These are phyloP conservation scores for Lactarius vividus DNA, from an alignment of 768 basidiomycete species.

Conservation along the genomic window DNA sequence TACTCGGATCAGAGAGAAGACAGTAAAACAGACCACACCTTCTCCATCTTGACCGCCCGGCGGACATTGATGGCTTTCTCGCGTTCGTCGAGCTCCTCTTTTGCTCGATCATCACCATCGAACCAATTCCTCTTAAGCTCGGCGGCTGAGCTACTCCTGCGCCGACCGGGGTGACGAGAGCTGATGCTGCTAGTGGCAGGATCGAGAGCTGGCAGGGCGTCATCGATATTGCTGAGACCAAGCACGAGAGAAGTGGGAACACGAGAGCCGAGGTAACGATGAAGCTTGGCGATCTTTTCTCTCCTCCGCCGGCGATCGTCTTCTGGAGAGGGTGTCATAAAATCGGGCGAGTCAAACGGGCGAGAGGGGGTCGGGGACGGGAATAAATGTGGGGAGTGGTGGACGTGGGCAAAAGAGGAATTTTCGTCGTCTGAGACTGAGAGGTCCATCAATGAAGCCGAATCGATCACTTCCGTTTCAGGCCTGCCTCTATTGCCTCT, in stretches of 20 bases:
- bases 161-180: constrained; percentile 39
- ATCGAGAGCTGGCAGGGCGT: constrained; percentile 35
- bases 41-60: constrained; percentile 84
- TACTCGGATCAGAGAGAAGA: background rate
- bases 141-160: constrained; percentile 54
- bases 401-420: constrained; percentile 27
- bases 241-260: constrained; percentile 70
- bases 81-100: constrained; percentile 64
- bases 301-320: constrained; percentile 66
- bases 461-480: constrained; percentile 23
- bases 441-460: constrained; percentile 59
- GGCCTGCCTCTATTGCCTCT: constrained; percentile 10
- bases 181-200: constrained; percentile 25
- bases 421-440: constrained; percentile 69
- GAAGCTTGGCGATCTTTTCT: constrained; percentile 75
- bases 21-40: constrained; percentile 54
- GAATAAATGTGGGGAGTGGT: constrained; percentile 1
- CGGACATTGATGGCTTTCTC: constrained; percentile 81
- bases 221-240: constrained; percentile 40
- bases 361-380: constrained; percentile 37
- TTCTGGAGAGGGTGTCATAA: constrained; percentile 47
- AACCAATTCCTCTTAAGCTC: constrained; percentile 49
- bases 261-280: constrained; percentile 81
- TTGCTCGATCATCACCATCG: constrained; percentile 58
- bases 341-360: constrained; percentile 44